Evolutionary conservation across 2,329 filamentous ascomycete species (phyloP), one percentile per base, ranked within the genome.

Genomic region (Calonectria pseudoturangicola): DNA sequence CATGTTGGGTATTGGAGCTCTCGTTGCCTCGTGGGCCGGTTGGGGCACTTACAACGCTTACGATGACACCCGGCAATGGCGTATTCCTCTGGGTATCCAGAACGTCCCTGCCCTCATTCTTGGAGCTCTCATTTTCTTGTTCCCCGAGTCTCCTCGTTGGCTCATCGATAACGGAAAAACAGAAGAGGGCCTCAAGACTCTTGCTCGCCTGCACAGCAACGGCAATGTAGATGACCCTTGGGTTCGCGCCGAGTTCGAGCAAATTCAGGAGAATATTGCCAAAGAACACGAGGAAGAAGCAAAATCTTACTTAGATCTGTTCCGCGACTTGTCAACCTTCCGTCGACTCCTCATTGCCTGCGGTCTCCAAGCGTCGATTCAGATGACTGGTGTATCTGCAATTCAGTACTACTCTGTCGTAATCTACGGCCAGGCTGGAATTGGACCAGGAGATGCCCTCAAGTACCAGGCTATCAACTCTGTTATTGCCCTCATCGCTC

Each of bases 391-490:
- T 74, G 92, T 93, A 2, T 90, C 88, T 6, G 92, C 92, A 3
- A 94, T 95, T 76, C 93, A 95, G 80, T 95, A 95, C 82, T 95
- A 93, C 83, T 92, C 90, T 0, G 89, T 92, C 25, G 83, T 80
- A 18, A 94, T 94, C 77, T 94, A 93, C 83, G 84, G 83, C 1
- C 89, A 93, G 79, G 93, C 94, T 76, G 93, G 93, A 39, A 94
- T 95, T 77, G 82, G 84, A 0, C 88, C 88, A 30, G 85, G 90
- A 66, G 88, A 93, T 39, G 91, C 93, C 0, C 88, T 95, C 48
- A 91, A 93, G 76, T 95, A 95, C 82, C 93, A 95, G 80, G 93
- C 92, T 65, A 94, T 95, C 81, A 93, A 92, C 77, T 92, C 89
- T 10, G 87, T 94, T 73, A 90, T 95, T 69, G 93, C 92, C 2